These are phyloP conservation scores for Melampsora occidentalis DNA, from an alignment of 1,284 basidiomycete species.

Conservation along the genomic window DNA sequence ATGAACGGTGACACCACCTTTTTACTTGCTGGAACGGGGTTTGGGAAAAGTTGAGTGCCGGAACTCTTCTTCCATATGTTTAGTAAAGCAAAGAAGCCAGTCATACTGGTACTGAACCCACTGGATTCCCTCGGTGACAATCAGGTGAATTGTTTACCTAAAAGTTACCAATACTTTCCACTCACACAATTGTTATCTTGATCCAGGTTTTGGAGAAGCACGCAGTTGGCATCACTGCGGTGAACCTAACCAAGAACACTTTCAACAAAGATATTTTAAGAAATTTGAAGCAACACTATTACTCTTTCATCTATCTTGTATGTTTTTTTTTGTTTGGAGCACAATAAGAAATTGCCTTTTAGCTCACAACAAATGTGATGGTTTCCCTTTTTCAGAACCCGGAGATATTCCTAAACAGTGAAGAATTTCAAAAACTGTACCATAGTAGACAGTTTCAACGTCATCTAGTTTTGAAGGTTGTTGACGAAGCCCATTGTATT, in stretches of 20 bases:
- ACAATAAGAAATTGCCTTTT: no score
- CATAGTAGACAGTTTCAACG: neutral
- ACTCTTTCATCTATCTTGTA: conserved; percentile 1
- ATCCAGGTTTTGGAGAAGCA: conserved; percentile 12
- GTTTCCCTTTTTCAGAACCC: neutral
- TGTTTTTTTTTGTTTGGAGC: no score
- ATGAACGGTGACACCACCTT: no score
- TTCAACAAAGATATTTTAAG: neutral
- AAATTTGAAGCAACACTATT: neutral
- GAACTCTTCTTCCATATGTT: no score
- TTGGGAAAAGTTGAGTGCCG: no score
- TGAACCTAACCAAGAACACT: conserved; percentile 1
- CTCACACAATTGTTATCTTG: no score
- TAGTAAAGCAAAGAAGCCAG: no score
- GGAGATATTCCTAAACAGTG: neutral
- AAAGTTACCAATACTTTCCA: neutral
- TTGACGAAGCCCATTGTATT: conserved; percentile 4
- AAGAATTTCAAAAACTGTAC: no score
- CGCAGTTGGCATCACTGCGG: neutral
- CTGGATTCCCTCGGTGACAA: conserved; percentile 8
- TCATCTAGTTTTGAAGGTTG: neutral
- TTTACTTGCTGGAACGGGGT: no score
- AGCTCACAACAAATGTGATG: neutral
- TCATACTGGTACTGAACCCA: no score
- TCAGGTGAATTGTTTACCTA: conserved; percentile 1